Percentiles rank a stretch among this genome's conserved stretches.
Evolutionary conservation across 768 basidiomycete genomes (phyloP).

Genomic region (Candolleomyces eurysporus): DNA sequence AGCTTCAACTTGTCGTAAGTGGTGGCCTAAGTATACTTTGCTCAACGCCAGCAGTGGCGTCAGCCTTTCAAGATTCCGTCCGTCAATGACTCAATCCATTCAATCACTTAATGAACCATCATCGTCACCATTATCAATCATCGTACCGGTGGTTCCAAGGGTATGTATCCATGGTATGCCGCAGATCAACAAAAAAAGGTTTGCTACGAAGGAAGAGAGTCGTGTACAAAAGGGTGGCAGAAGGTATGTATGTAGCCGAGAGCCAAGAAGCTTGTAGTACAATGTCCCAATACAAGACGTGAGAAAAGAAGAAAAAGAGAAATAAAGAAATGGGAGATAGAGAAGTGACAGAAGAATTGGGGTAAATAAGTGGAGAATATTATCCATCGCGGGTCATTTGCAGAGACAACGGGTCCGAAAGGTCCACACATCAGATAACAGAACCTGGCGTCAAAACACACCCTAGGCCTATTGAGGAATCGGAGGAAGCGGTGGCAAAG

Average conservation of each 20-base stretch:
- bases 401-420: background rate
- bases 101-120: no score
- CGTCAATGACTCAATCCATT: no score
- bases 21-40: no score
- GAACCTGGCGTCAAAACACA: background rate
- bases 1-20: no score
- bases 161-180: no score
- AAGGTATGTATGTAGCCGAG: background rate
- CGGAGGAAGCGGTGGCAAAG: conserved; percentile 37
- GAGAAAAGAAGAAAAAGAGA: background rate
- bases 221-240: background rate
- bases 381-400: background rate
- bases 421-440: background rate
- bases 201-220: background rate
- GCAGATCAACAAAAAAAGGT: no score
- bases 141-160: no score
- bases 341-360: background rate
- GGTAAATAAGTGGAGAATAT: no score
- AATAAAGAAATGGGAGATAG: background rate
- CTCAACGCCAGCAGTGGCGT: no score
- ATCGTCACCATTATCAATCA: no score
- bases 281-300: background rate
- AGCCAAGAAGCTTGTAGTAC: background rate
- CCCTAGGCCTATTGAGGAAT: conserved; percentile 5
- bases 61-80: no score